These are phyloP conservation scores for Colletotrichum nymphaeae DNA, from an alignment of 2,329 filamentous ascomycete genomes.

Conservation along the genomic window DNA sequence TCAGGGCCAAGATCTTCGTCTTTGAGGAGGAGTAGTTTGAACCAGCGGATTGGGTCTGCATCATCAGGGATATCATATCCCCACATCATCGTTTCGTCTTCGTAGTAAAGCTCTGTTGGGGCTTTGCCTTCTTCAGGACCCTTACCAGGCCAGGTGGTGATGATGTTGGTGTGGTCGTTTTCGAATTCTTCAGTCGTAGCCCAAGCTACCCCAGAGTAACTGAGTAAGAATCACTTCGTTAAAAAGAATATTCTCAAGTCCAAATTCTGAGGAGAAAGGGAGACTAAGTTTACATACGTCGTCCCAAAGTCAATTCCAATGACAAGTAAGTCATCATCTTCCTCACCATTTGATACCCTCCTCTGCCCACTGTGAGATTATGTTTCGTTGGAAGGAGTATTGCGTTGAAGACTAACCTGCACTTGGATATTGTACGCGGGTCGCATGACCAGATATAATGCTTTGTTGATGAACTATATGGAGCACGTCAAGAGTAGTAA, in stretches of 20 bases:
- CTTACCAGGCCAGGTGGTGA: constrained; percentile 44
- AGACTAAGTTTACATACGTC: constrained; percentile 45
- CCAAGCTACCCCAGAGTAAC: constrained; percentile 54
- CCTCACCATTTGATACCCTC: background rate
- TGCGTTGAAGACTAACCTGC: no score
- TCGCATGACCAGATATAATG: no score
- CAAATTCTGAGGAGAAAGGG: no score
- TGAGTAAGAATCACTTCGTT: constrained; percentile 27
- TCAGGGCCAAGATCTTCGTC: constrained; percentile 40
- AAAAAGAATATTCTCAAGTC: no score
- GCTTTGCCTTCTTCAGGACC: constrained; percentile 46
- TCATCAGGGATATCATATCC: constrained; percentile 43
- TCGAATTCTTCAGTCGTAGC: constrained; percentile 40
- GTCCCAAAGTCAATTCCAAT: constrained; percentile 60
- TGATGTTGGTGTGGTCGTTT: constrained; percentile 41
- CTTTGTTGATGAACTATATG: no score
- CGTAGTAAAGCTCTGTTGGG: constrained; percentile 43
- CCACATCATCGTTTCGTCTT: constrained; percentile 37
- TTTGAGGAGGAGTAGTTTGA: constrained; percentile 53
- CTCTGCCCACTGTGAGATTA: no score
- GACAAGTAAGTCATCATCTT: constrained; percentile 40
- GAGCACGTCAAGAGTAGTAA: no score
- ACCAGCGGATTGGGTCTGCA: constrained; percentile 47
- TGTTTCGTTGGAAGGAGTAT: no score
- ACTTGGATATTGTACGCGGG: no score